Evolutionary conservation across 306 rosid genomes (phyloP).

Genomic region (barrel medic (Medicago truncatula)): DNA sequence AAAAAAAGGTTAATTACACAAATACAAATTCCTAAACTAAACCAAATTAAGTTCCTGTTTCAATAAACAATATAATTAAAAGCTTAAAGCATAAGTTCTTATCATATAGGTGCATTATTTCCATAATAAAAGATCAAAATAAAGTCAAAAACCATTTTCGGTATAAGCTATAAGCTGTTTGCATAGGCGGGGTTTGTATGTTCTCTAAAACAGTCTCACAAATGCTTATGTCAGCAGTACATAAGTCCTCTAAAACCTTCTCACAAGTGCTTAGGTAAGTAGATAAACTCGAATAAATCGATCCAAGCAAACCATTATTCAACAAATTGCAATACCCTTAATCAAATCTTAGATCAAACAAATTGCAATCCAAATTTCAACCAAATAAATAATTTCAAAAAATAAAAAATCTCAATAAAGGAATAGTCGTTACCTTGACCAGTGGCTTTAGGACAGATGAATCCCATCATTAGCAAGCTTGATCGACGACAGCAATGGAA

Average conservation of each 20-base stretch:
- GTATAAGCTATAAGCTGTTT: too few relatives aligned
- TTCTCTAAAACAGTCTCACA: too few relatives aligned
- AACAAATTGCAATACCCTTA: too few relatives aligned
- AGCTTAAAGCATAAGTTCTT: too few relatives aligned
- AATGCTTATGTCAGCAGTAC: too few relatives aligned
- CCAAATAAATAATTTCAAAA: neutral
- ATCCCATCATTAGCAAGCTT: slow-evolving; percentile 80
- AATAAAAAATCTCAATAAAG: neutral
- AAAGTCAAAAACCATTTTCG: too few relatives aligned
- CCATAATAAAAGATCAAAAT: neutral
- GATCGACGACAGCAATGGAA: slow-evolving; percentile 73
- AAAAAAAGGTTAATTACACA: neutral
- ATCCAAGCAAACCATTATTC: neutral
- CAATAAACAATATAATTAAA: too few relatives aligned
- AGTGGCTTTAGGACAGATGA: slow-evolving; percentile 51
- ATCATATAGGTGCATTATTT: neutral
- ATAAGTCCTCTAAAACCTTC: too few relatives aligned
- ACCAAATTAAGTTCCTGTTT: neutral
- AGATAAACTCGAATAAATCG: neutral
- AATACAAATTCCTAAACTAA: too few relatives aligned
- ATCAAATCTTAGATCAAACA: slow-evolving; percentile 6
- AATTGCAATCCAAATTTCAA: neutral
- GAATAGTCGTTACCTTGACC: slow-evolving; percentile 51
- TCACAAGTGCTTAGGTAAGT: too few relatives aligned
- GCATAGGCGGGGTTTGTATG: too few relatives aligned